phyloP scores from a whole-genome alignment of 192 early-diverging fungal genomes.

The Pilobolus umbonatus region DNA sequence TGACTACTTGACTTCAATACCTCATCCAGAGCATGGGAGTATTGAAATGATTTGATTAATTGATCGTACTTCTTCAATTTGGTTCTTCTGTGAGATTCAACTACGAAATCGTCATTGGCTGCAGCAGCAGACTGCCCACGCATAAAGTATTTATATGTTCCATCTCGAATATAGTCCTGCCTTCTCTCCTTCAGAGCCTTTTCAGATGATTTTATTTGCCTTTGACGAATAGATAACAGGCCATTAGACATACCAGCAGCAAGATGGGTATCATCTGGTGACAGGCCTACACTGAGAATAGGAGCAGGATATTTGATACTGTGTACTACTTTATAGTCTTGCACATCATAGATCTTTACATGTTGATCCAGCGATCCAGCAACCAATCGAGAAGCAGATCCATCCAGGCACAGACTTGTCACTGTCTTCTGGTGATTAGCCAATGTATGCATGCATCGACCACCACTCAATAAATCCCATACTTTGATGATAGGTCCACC shows the following conservation, averaged over 20 bases:
- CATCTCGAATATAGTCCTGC: conserved; percentile 41
- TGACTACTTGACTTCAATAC: conserved; percentile 59
- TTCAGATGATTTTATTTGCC: conserved; percentile 76
- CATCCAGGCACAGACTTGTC: conserved; percentile 85
- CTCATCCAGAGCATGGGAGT: conserved; percentile 84
- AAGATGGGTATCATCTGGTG: conserved; percentile 83
- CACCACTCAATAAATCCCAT: conserved; percentile 84
- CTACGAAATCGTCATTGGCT: conserved; percentile 63
- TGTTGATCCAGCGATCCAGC: conserved; percentile 94
- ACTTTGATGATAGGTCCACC: conserved; percentile 80
- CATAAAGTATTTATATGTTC: conserved; percentile 68
- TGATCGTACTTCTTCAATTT: conserved; percentile 77
- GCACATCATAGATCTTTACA: conserved; percentile 90
- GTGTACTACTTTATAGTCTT: conserved; percentile 83
- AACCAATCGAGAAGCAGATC: conserved; percentile 65
- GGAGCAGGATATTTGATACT: conserved; percentile 88
- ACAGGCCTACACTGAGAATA: conserved; percentile 84
- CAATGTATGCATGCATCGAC: conserved; percentile 67
- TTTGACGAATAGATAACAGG: conserved; percentile 78
- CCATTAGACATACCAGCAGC: conserved; percentile 92
- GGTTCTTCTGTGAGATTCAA: conserved; percentile 62
- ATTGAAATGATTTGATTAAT: conserved; percentile 80
- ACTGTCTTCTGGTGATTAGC: conserved; percentile 96
- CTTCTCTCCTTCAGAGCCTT: conserved; percentile 42
- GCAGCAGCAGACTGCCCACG: conserved; percentile 55